phyloP scores from a whole-genome alignment of 148 eudicot species.

The Amaranthus palmeri region DNA sequence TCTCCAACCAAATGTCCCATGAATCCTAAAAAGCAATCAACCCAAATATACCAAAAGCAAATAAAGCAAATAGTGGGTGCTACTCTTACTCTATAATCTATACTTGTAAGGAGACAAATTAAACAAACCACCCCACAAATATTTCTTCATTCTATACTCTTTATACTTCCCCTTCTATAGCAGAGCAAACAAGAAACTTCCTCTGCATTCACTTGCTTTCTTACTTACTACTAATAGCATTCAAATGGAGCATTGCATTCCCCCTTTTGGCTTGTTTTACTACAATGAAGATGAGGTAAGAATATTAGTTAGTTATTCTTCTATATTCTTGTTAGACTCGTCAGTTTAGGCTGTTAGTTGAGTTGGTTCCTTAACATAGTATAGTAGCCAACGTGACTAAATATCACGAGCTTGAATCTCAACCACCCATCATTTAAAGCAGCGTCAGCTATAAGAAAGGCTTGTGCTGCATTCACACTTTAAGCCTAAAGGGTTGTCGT shows the following conservation, averaged over 20 bases:
- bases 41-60: slow-evolving; percentile 26
- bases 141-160: slow-evolving; percentile 19
- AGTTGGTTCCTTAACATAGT: too few species aligned
- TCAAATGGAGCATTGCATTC: slow-evolving; percentile 52
- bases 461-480: too few species aligned
- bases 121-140: slow-evolving; percentile 7
- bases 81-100: slow-evolving; percentile 6
- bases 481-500: too few species aligned
- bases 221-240: not conserved
- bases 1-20: slow-evolving; percentile 39
- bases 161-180: not conserved
- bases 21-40: slow-evolving; percentile 39
- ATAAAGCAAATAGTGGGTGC: slow-evolving; percentile 26
- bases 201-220: not conserved
- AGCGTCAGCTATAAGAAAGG: too few species aligned
- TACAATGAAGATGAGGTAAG: slow-evolving; percentile 44
- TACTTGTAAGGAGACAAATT: slow-evolving; percentile 29
- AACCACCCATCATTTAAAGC: too few species aligned
- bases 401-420: too few species aligned
- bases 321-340: not conserved
- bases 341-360: too few species aligned
- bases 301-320: not conserved
- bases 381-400: too few species aligned
- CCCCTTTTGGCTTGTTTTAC: slow-evolving; percentile 41
- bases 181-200: not conserved